These are phyloP conservation scores for Alternaria sp. DNA, from an alignment of 2,329 filamentous ascomycete genomes.

Conservation along the genomic window DNA sequence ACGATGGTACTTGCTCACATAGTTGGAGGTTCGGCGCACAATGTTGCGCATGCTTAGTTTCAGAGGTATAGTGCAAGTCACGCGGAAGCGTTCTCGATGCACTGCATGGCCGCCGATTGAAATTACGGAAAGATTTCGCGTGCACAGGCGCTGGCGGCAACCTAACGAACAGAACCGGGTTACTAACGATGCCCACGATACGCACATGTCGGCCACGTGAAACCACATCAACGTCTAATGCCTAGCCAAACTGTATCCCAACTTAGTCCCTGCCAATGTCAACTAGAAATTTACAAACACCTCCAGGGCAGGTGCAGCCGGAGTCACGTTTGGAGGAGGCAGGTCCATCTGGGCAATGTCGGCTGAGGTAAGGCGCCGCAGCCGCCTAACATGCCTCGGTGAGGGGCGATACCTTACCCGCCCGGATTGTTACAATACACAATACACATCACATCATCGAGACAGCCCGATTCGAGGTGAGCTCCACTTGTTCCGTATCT, in stretches of 20 bases:
- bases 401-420: conserved; percentile 12
- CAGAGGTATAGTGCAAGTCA: not conserved
- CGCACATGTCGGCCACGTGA: not conserved
- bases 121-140: conserved; percentile 1
- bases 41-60: not conserved
- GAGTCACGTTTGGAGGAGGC: not conserved
- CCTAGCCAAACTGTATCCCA: not conserved
- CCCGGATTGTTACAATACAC: conserved; percentile 12
- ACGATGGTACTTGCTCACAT: not conserved
- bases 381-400: not conserved
- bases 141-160: not conserved
- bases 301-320: not conserved
- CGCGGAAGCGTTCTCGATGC: not conserved
- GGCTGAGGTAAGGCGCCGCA: conserved; percentile 12
- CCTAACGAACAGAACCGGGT: conserved; percentile 3
- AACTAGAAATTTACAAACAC: not conserved
- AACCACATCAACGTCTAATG: not conserved
- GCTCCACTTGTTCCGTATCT: conserved; percentile 13
- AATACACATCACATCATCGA: conserved; percentile 11
- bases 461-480: conserved; percentile 17
- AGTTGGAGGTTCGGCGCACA: not conserved
- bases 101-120: not conserved
- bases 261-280: not conserved
- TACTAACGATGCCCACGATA: conserved; percentile 1
- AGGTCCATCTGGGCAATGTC: not conserved